A percentile compares a stretch with the other conserved stretches of the same genome.
Evolutionary conservation across 257 asterid genomes (phyloP).

Genomic region (Solanum arcanum): DNA sequence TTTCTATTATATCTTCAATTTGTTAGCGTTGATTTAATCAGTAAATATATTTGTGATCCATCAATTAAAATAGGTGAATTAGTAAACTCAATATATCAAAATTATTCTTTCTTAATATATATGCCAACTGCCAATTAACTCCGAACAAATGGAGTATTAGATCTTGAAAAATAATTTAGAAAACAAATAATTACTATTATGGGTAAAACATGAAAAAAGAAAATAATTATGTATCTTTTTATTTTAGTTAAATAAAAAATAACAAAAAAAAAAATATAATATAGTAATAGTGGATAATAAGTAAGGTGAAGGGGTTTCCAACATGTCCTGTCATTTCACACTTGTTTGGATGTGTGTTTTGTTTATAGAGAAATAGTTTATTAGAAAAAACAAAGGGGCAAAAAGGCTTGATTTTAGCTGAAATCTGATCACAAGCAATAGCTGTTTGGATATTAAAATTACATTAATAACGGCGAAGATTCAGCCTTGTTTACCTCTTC

Average conservation of each 20-base stretch:
- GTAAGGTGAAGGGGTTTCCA: background rate
- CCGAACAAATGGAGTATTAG: background rate
- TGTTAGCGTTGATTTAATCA: too few relatives aligned
- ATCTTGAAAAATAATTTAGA: background rate
- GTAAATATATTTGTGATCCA: background rate
- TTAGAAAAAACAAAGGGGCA: background rate
- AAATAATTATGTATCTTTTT: background rate
- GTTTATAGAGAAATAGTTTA: background rate
- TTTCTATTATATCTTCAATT: too few relatives aligned
- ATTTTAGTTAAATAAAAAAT: too few relatives aligned
- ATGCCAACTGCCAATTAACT: too few relatives aligned
- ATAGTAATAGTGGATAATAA: background rate
- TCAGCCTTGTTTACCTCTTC: conserved; percentile 86
- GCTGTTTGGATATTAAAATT: background rate
- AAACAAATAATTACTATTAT: background rate
- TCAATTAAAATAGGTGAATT: too few relatives aligned
- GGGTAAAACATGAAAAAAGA: background rate
- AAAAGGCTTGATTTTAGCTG: conserved; percentile 31
- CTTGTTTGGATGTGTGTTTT: background rate
- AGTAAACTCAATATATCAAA: too few relatives aligned
- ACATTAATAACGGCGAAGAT: conserved; percentile 49
- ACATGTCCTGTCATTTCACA: background rate
- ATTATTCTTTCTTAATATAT: background rate
- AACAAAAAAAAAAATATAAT: background rate
- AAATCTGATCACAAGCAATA: conserved; percentile 20